Conservation (phyloP, 306 rosid species). For the Glycyrrhiza uralensis region DNA sequence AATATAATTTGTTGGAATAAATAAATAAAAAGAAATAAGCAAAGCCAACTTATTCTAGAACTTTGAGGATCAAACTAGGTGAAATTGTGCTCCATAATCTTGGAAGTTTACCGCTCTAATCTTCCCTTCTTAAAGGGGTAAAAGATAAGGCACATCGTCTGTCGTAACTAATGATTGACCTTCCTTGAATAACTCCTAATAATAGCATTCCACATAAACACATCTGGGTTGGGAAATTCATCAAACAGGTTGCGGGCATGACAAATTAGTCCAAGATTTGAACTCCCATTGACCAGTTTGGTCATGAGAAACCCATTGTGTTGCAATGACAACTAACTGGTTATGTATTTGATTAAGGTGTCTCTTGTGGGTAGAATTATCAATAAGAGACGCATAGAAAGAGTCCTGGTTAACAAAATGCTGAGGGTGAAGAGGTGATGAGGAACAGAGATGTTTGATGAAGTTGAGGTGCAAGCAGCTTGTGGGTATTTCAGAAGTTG, state of each 20-base stretch:
- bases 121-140: too few relatives aligned
- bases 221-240: constrained; percentile 39
- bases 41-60: too few relatives aligned
- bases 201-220: constrained; percentile 67
- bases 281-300: constrained; percentile 41
- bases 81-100: too few relatives aligned
- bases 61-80: too few relatives aligned
- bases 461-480: constrained; percentile 15
- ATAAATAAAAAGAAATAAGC: too few relatives aligned
- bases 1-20: too few relatives aligned
- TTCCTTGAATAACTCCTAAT: constrained; percentile 50
- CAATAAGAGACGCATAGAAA: constrained; percentile 41
- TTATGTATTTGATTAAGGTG: constrained; percentile 55
- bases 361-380: constrained; percentile 37
- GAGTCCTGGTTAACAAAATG: constrained; percentile 25
- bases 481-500: constrained; percentile 22
- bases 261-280: constrained; percentile 40
- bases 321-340: constrained; percentile 36
- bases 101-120: too few relatives aligned
- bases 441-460: constrained; percentile 22
- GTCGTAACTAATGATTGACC: too few relatives aligned
- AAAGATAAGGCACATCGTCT: too few relatives aligned
- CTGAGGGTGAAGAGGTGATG: constrained; percentile 8
- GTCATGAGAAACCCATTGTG: constrained; percentile 42
- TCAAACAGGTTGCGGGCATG: constrained; percentile 68